Conservation (phyloP, 345 rosid species). For the Physaria fendleri region DNA sequence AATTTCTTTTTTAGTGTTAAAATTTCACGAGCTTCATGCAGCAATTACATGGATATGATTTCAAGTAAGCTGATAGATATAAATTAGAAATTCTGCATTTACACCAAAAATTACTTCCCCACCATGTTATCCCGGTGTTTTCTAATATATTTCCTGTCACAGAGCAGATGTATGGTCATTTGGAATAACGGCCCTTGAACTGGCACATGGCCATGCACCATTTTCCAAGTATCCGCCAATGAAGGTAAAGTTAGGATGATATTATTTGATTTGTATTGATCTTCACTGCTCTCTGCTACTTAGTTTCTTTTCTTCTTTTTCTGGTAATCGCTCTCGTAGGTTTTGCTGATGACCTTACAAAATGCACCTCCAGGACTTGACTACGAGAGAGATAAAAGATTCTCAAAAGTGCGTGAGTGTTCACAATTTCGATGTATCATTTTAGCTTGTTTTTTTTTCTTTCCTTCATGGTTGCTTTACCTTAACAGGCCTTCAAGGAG, state of each 20-base stretch:
- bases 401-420: conserved; percentile 66
- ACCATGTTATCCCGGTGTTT: not conserved
- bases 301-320: conserved; percentile 13
- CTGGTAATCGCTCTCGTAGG: conserved; percentile 41
- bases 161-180: conserved; percentile 99
- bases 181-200: conserved; percentile 98
- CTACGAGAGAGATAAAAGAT: conserved; percentile 92
- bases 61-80: conserved; percentile 60
- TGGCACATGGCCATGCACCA: conserved; percentile 99
- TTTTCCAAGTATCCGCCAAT: conserved; percentile 98
- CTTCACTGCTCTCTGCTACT: conserved; percentile 13
- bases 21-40: conserved; percentile 52
- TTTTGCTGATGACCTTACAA: conserved; percentile 96
- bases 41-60: conserved; percentile 98
- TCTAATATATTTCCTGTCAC: conserved; percentile 33
- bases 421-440: conserved; percentile 9
- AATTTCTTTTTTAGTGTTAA: not conserved
- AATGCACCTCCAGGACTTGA: conserved; percentile 99
- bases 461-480: conserved; percentile 13
- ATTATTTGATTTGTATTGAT: not conserved
- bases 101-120: not conserved
- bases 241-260: conserved; percentile 58
- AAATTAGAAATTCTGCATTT: conserved; percentile 9
- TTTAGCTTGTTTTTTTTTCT: conserved; percentile 16
- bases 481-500: conserved; percentile 83